Base-by-base conservation (phyloP, 148 eudicot genomes). In the Fagopyrum tataricum region DNA sequence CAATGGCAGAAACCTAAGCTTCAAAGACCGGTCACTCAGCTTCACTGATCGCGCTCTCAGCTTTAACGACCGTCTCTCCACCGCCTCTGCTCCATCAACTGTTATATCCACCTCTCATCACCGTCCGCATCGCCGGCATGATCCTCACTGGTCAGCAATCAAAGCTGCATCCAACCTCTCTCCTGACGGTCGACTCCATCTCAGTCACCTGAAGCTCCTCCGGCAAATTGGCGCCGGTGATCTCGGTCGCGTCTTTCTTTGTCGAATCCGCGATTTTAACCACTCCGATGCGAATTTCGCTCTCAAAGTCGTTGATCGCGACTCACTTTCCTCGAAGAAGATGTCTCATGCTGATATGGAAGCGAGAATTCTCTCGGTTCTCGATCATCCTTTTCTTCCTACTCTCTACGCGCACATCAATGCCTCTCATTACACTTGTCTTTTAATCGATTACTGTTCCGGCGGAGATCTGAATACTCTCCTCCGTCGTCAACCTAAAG, bases 311-410 rank as follows among this genome's bases (percentile, higher is more conserved):
- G 88, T 91, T 56, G 97, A 91, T 42, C 79, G 78, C 0, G 86
- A 91, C 51, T 66, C 84, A 8, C 78, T 91, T 20, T 81, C 87
- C 0, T 23, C 91, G 4, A 86, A 85, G 20, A 86, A 89, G 4
- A 81, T 89, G 46, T 49, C 84, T 18, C 95, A 91, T 7, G 85
- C 85, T 2, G 84, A 86, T 21, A 89, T 89, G 0, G 97, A 91
- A 67, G 90, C 88, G 0, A 67, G 76, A 56, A 87, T 90, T 44
- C 81, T 91, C 24, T 83, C 92, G 8, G 8, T 77, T 21, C 87
- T 91, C 0, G 97, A 91, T 75, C 95, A 91, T 73, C 96, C 97
- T 59, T 89, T 70, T 26, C 85, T 91, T 17, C 97, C 97, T 24
- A 91, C 97, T 1, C 88, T 89, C 18, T 92, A 89, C 75, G 97